phyloP scores from a whole-genome alignment of 1,284 basidiomycete species.

The Xerocomus minutiporus region DNA sequence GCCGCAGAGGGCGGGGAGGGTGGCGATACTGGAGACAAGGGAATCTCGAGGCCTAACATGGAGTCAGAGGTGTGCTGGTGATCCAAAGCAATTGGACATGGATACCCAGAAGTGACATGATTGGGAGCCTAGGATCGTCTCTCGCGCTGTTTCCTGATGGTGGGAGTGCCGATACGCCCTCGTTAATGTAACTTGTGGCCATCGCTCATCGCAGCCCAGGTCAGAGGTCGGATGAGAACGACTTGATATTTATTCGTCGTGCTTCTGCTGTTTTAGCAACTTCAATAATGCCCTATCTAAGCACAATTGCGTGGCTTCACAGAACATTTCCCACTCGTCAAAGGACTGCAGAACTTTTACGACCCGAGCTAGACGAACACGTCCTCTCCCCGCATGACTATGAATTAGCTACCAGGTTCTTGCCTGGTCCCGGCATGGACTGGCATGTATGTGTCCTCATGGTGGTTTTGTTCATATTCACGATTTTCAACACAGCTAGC shows the following conservation, averaged over 20 bases:
- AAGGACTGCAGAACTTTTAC: constrained; percentile 43
- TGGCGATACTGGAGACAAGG: constrained; percentile 30
- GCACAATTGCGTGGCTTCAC: constrained; percentile 37
- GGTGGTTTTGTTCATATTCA: background rate
- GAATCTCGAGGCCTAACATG: constrained; percentile 28
- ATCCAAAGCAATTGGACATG: constrained; percentile 10
- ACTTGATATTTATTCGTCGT: background rate
- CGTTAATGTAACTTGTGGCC: background rate
- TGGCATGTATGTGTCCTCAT: constrained; percentile 36
- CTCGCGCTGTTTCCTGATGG: constrained; percentile 34
- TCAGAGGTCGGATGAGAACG: background rate
- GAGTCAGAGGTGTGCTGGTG: constrained; percentile 9
- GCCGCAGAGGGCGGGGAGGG: constrained; percentile 30
- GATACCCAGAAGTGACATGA: constrained; percentile 30
- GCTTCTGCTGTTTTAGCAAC: background rate
- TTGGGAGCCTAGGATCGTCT: constrained; percentile 14
- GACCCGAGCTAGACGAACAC: constrained; percentile 55
- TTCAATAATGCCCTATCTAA: constrained; percentile 22
- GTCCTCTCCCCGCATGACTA: constrained; percentile 53
- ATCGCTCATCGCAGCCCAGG: background rate
- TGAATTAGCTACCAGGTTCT: constrained; percentile 45
- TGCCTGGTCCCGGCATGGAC: constrained; percentile 43
- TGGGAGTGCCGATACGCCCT: constrained; percentile 22
- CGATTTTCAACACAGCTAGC: constrained; percentile 18
- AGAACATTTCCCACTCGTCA: constrained; percentile 36